These are phyloP conservation scores for Apostasia shenzhenica DNA, from an alignment of 106 monocot genomes.

Conservation along the genomic window DNA sequence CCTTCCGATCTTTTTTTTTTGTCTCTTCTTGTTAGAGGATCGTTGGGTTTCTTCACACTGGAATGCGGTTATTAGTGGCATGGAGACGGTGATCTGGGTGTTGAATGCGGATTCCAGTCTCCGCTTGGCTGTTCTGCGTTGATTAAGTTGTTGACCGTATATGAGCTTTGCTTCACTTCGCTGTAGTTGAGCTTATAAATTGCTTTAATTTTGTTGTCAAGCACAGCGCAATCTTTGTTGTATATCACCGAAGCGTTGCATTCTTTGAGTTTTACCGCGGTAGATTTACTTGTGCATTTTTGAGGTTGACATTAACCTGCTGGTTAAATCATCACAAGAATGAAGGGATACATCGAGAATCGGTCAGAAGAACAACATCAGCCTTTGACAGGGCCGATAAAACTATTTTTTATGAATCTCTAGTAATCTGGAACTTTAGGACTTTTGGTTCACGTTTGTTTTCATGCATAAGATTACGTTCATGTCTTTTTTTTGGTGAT, in stretches of 20 bases:
- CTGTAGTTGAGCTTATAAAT: background rate
- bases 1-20: background rate
- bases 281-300: no score
- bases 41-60: background rate
- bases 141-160: background rate
- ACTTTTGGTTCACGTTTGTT: no score
- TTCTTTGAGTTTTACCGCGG: background rate
- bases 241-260: background rate
- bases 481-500: no score
- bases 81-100: background rate
- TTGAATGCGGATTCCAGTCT: background rate
- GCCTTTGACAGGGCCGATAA: no score
- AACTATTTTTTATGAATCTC: no score
- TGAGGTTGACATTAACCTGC: no score
- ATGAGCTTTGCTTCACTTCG: background rate
- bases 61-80: background rate
- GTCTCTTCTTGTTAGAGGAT: background rate
- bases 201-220: background rate
- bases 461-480: no score
- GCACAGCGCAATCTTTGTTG: background rate
- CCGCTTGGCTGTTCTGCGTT: background rate
- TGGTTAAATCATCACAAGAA: no score
- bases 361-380: no score
- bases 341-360: no score
- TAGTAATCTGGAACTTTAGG: no score